Evolutionary conservation across 2,329 filamentous ascomycete genomes (phyloP), one percentile per base, ranked within the genome.

Genomic region (Aspergillus sp.): DNA sequence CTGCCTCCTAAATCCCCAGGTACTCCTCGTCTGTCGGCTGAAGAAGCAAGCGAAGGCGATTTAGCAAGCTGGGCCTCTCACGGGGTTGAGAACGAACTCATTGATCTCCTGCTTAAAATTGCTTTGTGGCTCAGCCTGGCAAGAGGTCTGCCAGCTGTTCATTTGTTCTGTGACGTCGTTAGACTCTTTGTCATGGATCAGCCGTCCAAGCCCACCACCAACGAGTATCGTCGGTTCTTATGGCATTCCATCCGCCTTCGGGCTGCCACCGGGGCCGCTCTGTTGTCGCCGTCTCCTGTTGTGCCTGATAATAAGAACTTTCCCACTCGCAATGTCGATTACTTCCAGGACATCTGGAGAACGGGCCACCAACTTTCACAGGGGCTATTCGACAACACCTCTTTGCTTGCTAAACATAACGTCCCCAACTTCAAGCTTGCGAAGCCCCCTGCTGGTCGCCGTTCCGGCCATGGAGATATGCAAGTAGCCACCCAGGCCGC

Each of bases 81-180:
- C 14, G 46, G 56, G 15, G 33, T 31, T 4, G 43, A 50, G 1
- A 49, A 60, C 2, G 43, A 41, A 2, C n/a, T 57, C 1, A 51
- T 68, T 9, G 56, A 62, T 14, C 39, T 67, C 33, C 43, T 71
- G 21, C 56, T 69, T 37, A 65, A 65, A 33, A 67, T 56, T 12
- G 67, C 67, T 2, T 49, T 66, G 43, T 71, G 69, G 67, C 61
- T 71, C 12, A 59, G 62, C 12, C 46, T 68, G 8, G 66, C 68
- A 7, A 58, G 69, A 49, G 66, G 69, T n/a, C 57, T 62, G 4
- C 47, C 67, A 14, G 63, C 69, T 2, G 68, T 69, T 8, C 67
- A 70, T 52, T 60, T 71, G 5, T 71, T 69, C 52, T 70, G 64
- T 47, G 66, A 71, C 35, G 52, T 67, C n/a, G 60, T 57, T 19